Conservation (phyloP, 306 rosid species). For the Vigna trinervia region DNA sequence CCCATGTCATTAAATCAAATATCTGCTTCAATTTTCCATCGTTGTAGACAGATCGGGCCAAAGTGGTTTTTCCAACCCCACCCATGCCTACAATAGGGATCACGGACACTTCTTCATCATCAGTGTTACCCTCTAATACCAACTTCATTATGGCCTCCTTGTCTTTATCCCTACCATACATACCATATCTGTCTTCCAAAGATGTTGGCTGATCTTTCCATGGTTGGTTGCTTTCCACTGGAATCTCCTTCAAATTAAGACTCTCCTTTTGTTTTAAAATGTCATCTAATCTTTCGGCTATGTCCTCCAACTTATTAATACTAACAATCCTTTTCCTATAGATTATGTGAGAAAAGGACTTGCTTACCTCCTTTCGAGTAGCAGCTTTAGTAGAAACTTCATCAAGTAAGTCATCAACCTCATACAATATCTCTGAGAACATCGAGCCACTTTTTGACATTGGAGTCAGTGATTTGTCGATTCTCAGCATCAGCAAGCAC, state of each 20-base stretch:
- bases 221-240: background rate
- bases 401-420: background rate
- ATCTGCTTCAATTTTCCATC: background rate
- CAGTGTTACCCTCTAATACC: background rate
- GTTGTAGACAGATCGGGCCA: background rate
- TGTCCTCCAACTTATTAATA: background rate
- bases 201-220: background rate
- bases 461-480: background rate
- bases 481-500: background rate
- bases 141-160: background rate
- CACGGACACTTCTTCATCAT: background rate
- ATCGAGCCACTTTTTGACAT: background rate
- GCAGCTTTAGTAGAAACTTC: conserved; percentile 2
- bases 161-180: background rate
- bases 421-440: background rate
- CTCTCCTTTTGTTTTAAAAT: background rate
- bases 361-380: background rate
- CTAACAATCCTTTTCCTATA: background rate
- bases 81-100: background rate
- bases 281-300: background rate
- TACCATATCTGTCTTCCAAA: background rate
- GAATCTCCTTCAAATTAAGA: background rate
- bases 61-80: conserved; percentile 11
- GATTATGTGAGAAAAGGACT: background rate
- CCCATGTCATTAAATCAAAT: background rate